These are phyloP conservation scores for Verticillium nubilum DNA, from an alignment of 2,329 filamentous ascomycete genomes.

Conservation along the genomic window DNA sequence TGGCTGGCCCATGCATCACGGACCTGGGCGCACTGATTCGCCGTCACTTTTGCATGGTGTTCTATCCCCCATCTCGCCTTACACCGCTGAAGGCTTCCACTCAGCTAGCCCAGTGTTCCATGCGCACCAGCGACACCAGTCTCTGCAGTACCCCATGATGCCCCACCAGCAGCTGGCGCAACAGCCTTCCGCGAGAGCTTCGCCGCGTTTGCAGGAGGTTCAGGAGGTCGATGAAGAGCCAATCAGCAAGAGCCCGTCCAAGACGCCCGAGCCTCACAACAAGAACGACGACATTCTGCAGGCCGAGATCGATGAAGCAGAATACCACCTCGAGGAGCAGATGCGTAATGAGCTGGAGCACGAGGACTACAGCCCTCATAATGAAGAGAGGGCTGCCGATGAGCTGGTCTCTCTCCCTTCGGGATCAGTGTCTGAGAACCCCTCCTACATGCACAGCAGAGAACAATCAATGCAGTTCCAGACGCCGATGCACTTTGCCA, in stretches of 20 bases:
- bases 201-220: slow-evolving; percentile 63
- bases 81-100: slow-evolving; percentile 46
- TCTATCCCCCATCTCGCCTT: slow-evolving; percentile 61
- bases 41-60: slow-evolving; percentile 56
- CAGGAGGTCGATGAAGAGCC: slow-evolving; percentile 68
- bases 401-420: slow-evolving; percentile 1
- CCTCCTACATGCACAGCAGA: slow-evolving; percentile 27
- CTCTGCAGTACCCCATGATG: slow-evolving; percentile 51
- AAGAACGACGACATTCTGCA: slow-evolving; percentile 65
- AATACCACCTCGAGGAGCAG: slow-evolving; percentile 78
- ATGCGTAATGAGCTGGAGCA: slow-evolving; percentile 75
- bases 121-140: slow-evolving; percentile 52
- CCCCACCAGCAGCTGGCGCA: slow-evolving; percentile 51
- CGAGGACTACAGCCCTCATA: slow-evolving; percentile 67
- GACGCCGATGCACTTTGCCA: slow-evolving; percentile 45
- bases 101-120: slow-evolving; percentile 34
- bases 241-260: slow-evolving; percentile 44
- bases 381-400: slow-evolving; percentile 23
- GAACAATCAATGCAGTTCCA: slow-evolving; percentile 44
- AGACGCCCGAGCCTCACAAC: slow-evolving; percentile 45
- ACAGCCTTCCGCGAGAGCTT: slow-evolving; percentile 48
- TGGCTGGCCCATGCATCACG: slow-evolving; percentile 51
- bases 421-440: slow-evolving; percentile 4
- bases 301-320: slow-evolving; percentile 77
- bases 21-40: slow-evolving; percentile 52